These are phyloP conservation scores for Pleoardoris graminearum DNA, from an alignment of 2,329 filamentous ascomycete species.

Conservation along the genomic window DNA sequence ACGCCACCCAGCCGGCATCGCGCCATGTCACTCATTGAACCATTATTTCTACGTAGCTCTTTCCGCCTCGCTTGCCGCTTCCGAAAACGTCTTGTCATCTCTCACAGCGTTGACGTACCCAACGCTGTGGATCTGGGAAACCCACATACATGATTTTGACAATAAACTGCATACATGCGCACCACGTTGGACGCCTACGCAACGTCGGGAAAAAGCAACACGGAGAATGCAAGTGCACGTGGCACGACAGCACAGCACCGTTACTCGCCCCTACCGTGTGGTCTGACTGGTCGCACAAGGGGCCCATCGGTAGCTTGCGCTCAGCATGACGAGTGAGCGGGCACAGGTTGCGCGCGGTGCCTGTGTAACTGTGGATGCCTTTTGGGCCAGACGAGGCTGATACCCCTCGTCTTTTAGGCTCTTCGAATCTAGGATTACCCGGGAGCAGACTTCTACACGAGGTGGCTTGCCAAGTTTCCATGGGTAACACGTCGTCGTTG, in stretches of 20 bases:
- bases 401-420: not conserved
- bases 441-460: not conserved
- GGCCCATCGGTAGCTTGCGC: not conserved
- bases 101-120: constrained; percentile 15
- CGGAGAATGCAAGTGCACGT: not conserved
- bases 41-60: constrained; percentile 8
- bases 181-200: not conserved
- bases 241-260: not conserved
- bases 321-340: constrained; percentile 5
- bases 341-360: constrained; percentile 10
- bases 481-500: not conserved
- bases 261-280: not conserved
- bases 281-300: constrained; percentile 16
- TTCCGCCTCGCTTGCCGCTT: constrained; percentile 11
- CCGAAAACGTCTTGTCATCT: constrained; percentile 9
- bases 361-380: constrained; percentile 10
- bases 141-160: not conserved
- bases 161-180: not conserved
- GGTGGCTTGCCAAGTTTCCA: not conserved
- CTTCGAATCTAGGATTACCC: not conserved
- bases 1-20: not conserved
- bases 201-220: constrained; percentile 1
- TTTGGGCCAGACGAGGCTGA: constrained; percentile 9
- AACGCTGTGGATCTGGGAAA: constrained; percentile 11
- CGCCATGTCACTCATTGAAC: constrained; percentile 7